Evolutionary conservation across 108 stramenopile species (phyloP).

Genomic region (Skeletonema grethae): DNA sequence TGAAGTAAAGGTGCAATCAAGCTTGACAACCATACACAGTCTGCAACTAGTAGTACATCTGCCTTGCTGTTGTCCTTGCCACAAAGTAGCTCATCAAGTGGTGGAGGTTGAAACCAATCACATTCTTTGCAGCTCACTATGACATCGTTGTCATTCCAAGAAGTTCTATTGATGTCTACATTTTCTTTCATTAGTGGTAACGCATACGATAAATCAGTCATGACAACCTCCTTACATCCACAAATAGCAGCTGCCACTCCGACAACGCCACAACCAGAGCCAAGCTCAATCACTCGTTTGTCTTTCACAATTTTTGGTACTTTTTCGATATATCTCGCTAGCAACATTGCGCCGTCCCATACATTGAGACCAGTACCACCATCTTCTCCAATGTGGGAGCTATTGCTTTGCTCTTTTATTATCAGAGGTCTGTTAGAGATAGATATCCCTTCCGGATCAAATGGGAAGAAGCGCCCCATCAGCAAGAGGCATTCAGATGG

Average conservation of each 20-base stretch:
- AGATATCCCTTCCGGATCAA: conserved; percentile 32
- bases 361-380: conserved; percentile 70
- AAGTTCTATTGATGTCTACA: conserved; percentile 34
- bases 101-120: conserved; percentile 60
- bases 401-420: conserved; percentile 43
- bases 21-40: conserved; percentile 70
- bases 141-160: conserved; percentile 9
- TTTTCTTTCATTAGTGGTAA: conserved; percentile 57
- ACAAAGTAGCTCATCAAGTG: conserved; percentile 23
- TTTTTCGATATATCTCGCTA: conserved; percentile 41
- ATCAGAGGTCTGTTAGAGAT: conserved; percentile 25
- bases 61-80: conserved; percentile 5
- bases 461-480: conserved; percentile 27
- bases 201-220: conserved; percentile 74
- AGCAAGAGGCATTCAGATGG: background rate
- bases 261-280: conserved; percentile 70
- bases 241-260: conserved; percentile 58
- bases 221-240: conserved; percentile 52
- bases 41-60: conserved; percentile 66
- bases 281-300: conserved; percentile 64
- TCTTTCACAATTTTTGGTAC: conserved; percentile 34
- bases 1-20: conserved; percentile 61
- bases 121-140: conserved; percentile 49
- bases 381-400: conserved; percentile 11
- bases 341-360: conserved; percentile 71